Base-by-base conservation (phyloP, 495 filamentous ascomycete genomes). In the Neurospora sp. region DNA sequence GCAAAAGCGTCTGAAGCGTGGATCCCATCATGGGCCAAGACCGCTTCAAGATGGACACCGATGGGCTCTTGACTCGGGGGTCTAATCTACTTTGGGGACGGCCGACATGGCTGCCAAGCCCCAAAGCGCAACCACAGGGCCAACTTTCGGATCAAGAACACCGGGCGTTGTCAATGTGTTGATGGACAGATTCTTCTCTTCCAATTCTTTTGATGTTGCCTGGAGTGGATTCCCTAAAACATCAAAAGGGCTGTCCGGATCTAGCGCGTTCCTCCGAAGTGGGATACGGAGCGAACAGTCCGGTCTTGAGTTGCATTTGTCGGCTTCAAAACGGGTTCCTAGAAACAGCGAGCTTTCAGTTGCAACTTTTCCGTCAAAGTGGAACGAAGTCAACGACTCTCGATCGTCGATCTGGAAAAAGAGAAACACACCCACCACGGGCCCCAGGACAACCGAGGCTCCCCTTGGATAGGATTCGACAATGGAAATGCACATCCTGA, bases 401-500 rank as follows among this genome's bases (percentile, higher is more conserved):
- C 22, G 48, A 59, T 61, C 53, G 22, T 61, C 53, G 53, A 61
- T 61, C 22, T 16, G 53, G 27, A 8, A 31, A 61, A 53, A 61
- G 12, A 35, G 53, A 8, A 8, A 8, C 53, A 61, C 22, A 31
- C 27, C 48, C 48, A 59, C 48, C 48, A 27, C 45, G 44, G n/a
- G 0, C 27, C 27, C 27, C 53, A 61, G 14, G 53, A 61, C 53
- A 61, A 31, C 53, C 53, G 53, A 65, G 53, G 53, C 31, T 37
- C 22, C 12, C 2, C 27, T 14, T 31, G 48, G 48, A 59, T 20
- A 40, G 14, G 65, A 44, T 12, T 38, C 40, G 41, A 12, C 38
- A 22, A 61, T 35, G 31, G 69, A 69, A 69, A 42, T 17, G 20
- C 65, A 72, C 61, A 73, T 41, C 31, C 65, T 73, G 71, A 73